phyloP scores from a whole-genome alignment of 345 rosid genomes.

The Murraya koenigii region DNA sequence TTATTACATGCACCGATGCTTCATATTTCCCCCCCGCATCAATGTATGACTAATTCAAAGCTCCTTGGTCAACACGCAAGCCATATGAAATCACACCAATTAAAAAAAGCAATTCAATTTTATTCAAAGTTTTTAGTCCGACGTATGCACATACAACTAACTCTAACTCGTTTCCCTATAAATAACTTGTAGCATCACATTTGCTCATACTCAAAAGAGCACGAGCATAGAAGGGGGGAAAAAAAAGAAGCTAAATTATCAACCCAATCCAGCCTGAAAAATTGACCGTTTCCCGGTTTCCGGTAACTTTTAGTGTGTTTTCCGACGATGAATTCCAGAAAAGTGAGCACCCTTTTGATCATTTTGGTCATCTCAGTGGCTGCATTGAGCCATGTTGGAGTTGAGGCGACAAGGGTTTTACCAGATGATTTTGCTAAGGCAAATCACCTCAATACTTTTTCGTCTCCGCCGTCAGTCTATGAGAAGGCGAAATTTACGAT shows the following conservation, averaged over 20 bases:
- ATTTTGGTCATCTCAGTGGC: constrained; percentile 23
- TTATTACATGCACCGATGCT: not conserved
- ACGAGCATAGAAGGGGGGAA: not conserved
- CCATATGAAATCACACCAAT: too few relatives aligned
- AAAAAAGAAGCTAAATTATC: too few relatives aligned
- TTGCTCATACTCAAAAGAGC: not conserved
- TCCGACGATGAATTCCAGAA: constrained; percentile 20
- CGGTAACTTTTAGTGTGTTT: not conserved
- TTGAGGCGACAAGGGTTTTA: constrained; percentile 39
- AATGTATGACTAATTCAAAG: not conserved
- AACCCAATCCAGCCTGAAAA: not conserved
- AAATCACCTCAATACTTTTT: constrained; percentile 22
- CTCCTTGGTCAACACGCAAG: too few relatives aligned
- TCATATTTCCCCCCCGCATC: not conserved
- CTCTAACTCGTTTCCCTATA: not conserved
- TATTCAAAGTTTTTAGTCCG: too few relatives aligned
- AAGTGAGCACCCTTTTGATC: constrained; percentile 15
- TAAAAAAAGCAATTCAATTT: too few relatives aligned
- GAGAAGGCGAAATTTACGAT: constrained; percentile 29
- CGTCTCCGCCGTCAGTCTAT: constrained; percentile 18
- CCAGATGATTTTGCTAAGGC: constrained; percentile 29
- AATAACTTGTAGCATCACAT: constrained; percentile 3
- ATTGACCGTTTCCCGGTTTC: not conserved
- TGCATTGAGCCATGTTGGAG: constrained; percentile 23
- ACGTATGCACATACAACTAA: not conserved